Base-by-base conservation (phyloP, 495 filamentous ascomycete genomes). In the Lineolata rhizophorae region DNA sequence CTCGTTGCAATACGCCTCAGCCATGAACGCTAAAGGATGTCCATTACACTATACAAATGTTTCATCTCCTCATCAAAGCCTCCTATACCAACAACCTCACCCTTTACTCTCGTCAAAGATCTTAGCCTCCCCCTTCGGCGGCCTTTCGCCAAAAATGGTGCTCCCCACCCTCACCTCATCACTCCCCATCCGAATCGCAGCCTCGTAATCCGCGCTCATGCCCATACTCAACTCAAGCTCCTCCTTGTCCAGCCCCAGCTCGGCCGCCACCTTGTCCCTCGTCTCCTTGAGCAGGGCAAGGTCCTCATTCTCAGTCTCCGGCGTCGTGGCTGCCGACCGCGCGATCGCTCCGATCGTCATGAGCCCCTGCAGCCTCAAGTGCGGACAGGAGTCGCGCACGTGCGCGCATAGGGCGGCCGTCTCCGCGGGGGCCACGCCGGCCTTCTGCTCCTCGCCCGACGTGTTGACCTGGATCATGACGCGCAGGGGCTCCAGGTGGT, bases 301-400 rank as follows among this genome's bases (percentile, higher is more conserved):
- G 55, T 97, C 87, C 50, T 84, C 81, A 54, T 97, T 97, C 54
- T 85, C 77, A 13, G 58, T 67, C 37, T 79, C 85, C 4, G 31
- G 26, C 15, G 67, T 72, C 6, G 67, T 70, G 2, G 61, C 76
- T 42, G 65, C 58, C 17, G 73, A 82, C 35, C 84, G 53, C 30
- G 80, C 84, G 46, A 97, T 87, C 12, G 82, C 81, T 1, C 87
- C 87, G 44, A 97, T 95, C 1, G 87, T 97, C 87, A 97, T 97
- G 3, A 97, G 47, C 0, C 87, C 87, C 33, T 75, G 60, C 13
- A 97, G 48, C 26, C 65, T 55, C 19, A 97, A 52, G 47, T 72
- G 61, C 2, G 73, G 71, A 55, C 84, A 92, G 21, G 63, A 49
- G 15, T 72, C 61, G 4, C 60, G 51, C 27, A 92, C 65, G 47